A percentile compares a stretch with the other conserved stretches of the same genome.
phyloP scores from a whole-genome alignment of 2,329 filamentous ascomycete genomes.

The Fusarium begoniae region DNA sequence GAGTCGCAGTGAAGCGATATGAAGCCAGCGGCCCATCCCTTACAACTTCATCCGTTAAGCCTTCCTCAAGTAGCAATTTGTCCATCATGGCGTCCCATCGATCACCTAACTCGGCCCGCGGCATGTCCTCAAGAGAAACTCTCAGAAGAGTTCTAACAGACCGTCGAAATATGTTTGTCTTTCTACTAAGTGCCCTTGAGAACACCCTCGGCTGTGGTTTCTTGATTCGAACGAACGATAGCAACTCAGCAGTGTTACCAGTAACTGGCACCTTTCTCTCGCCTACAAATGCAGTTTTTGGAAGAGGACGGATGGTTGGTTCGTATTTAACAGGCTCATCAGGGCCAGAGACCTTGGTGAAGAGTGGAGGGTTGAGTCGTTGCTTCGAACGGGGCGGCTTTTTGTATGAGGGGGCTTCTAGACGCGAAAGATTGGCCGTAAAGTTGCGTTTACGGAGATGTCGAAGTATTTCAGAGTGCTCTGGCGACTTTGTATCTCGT shows the following conservation, averaged over 20 bases:
- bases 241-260: constrained; percentile 59
- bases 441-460: constrained; percentile 50
- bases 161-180: constrained; percentile 55
- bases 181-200: constrained; percentile 65
- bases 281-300: constrained; percentile 54
- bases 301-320: constrained; percentile 57
- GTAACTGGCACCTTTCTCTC: constrained; percentile 64
- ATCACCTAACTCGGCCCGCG: constrained; percentile 54
- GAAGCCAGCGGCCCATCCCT: constrained; percentile 30
- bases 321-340: constrained; percentile 58
- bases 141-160: constrained; percentile 51
- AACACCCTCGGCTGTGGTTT: constrained; percentile 72
- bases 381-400: constrained; percentile 18
- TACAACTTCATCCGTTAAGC: neutral
- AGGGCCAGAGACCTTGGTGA: constrained; percentile 47
- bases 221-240: constrained; percentile 72
- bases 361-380: constrained; percentile 38
- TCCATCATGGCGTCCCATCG: constrained; percentile 56
- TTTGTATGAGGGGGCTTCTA: constrained; percentile 4
- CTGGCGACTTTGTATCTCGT: constrained; percentile 48
- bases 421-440: constrained; percentile 34
- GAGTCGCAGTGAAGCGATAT: constrained; percentile 45
- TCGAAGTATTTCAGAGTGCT: constrained; percentile 53
- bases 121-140: constrained; percentile 51
- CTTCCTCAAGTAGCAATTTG: constrained; percentile 37